Conservation (phyloP, 345 rosid species). For the Eucalyptus sp. region DNA sequence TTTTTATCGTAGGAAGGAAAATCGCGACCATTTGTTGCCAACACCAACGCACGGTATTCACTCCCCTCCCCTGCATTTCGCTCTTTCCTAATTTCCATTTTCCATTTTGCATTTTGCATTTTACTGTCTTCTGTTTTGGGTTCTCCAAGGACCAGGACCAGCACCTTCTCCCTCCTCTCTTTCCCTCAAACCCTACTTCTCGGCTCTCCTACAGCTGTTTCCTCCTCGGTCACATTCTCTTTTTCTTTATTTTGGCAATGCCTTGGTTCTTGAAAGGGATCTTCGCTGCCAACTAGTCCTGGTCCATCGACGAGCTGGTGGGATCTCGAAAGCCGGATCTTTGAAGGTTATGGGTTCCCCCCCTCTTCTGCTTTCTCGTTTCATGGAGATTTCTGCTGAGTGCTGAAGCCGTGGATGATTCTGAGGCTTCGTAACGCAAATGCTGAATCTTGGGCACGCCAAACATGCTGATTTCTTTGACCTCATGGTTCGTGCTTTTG, state of each 20-base stretch:
- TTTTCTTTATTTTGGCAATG: background rate
- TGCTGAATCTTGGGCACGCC: background rate
- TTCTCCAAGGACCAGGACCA: background rate
- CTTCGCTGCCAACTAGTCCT: background rate
- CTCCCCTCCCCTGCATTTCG: background rate
- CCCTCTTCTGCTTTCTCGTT: background rate
- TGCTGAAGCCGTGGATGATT: background rate
- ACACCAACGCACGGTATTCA: background rate
- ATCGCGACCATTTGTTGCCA: background rate
- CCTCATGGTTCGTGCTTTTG: background rate
- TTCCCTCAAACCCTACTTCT: background rate
- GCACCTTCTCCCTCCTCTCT: background rate
- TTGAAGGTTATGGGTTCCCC: background rate
- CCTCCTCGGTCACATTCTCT: background rate
- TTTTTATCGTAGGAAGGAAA: background rate
- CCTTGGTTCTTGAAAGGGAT: background rate
- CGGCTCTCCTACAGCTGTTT: background rate
- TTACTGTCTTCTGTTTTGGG: background rate
- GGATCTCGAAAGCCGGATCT: background rate
- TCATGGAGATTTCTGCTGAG: background rate
- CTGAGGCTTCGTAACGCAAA: background rate
- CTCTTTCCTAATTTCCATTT: background rate
- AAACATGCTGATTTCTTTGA: background rate
- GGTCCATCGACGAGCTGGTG: background rate
- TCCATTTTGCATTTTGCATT: background rate